Conservation (phyloP, 352 stramenopile genomes). For the Pythium guiyangense region DNA sequence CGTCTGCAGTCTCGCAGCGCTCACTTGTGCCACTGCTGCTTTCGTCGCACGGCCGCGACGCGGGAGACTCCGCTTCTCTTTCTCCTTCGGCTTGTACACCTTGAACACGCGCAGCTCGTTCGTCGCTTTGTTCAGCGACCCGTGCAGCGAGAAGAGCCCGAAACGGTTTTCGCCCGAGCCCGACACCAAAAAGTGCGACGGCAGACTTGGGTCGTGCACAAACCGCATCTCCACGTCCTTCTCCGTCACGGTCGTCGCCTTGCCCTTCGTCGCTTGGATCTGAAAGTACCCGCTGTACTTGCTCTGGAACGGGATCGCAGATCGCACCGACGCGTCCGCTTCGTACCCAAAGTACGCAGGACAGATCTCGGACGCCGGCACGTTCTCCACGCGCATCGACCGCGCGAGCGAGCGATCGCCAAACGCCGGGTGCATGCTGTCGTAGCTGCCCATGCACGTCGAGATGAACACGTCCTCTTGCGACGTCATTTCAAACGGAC, state of each 20-base stretch:
- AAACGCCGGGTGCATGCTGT: conserved; percentile 47
- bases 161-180: conserved; percentile 80
- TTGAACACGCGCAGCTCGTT: conserved; percentile 84
- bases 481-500: conserved; percentile 84
- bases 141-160: conserved; percentile 66
- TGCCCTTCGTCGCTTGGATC: conserved; percentile 83
- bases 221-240: conserved; percentile 81
- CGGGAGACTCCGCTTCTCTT: conserved; percentile 63
- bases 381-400: conserved; percentile 46
- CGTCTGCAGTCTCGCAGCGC: conserved; percentile 5
- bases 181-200: conserved; percentile 62
- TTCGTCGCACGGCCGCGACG: conserved; percentile 28
- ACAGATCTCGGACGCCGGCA: conserved; percentile 28
- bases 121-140: conserved; percentile 66
- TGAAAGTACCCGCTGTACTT: conserved; percentile 87
- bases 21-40: conserved; percentile 9
- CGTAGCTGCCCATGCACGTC: conserved; percentile 24
- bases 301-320: conserved; percentile 69
- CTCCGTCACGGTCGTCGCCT: conserved; percentile 73
- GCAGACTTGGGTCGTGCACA: conserved; percentile 62
- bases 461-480: conserved; percentile 73
- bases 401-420: conserved; percentile 38
- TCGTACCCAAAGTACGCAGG: conserved; percentile 70
- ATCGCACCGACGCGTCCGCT: conserved; percentile 45
- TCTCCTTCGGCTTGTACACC: conserved; percentile 83